Evolutionary conservation across 441 rosid species (phyloP), one percentile per base, ranked within the genome.

Genomic region (Croton laevigatus): DNA sequence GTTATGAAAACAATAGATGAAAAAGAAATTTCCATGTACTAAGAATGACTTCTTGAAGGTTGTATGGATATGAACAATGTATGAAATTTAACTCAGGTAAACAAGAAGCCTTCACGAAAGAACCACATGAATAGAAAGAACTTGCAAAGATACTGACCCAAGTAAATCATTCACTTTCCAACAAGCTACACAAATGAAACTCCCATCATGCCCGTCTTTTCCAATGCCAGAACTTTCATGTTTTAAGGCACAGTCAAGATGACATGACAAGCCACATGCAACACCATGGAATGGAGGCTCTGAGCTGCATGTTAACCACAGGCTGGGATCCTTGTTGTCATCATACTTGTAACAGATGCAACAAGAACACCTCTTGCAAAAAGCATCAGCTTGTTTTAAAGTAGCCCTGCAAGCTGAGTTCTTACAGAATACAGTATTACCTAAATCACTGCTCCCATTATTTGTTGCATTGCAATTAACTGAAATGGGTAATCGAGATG

Each of bases 271-370:
- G 45, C 94, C 96, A 83, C 99, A 96, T 46, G 89, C 82, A 81
- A 82, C 83, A 19, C 89, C 91, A 66, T 73, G 81, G 72, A 73
- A 83, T 36, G 88, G 97, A 70, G 90, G 81, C 71, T 91, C 94
- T 16, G 89, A 74, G 81, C 87, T 83, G 77, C 99, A 96, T 68
- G 80, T 81, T 61, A 93, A 75, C 99, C 99, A 96, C 59, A 96
- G 80, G 78, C 98, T 96, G 59, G 97, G 97, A 79, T 93, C 99
- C 81, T 96, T 96, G 66, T 90, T 89, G 84, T 96, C 98, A 70
- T 93, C 99, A 68, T 87, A 96, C 73, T 78, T 84, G 23, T 66
- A 81, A 73, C 99, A 96, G 37, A 93, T 84, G 78, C 97, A 93
- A 63, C 99, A 96, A 2, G 97, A 91, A 78, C 99, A 96, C 78